These are phyloP conservation scores for Myotisia sp. DNA, from an alignment of 2,329 filamentous ascomycete genomes.

Conservation along the genomic window DNA sequence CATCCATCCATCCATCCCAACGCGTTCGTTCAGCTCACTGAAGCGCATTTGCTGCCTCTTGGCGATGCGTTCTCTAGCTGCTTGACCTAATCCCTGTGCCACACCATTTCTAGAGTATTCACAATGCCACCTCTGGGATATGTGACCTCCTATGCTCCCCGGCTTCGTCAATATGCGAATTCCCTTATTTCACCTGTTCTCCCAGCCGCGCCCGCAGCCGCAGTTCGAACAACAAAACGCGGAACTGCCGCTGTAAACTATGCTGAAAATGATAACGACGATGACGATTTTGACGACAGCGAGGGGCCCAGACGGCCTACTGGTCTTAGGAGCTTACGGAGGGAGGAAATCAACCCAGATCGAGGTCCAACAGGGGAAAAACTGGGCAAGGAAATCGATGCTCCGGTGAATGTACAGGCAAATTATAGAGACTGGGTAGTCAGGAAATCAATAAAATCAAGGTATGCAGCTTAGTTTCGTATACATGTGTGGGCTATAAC, in stretches of 20 bases:
- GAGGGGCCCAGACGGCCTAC: conserved; percentile 60
- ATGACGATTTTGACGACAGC: conserved; percentile 46
- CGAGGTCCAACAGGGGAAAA: conserved; percentile 56
- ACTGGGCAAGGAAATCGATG: conserved; percentile 65
- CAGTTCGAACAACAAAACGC: conserved; percentile 82
- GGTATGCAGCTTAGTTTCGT: conserved; percentile 19
- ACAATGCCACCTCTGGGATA: conserved; percentile 50
- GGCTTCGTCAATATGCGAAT: conserved; percentile 80
- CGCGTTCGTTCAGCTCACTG: too few relatives aligned
- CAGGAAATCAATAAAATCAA: conserved; percentile 42
- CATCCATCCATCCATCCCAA: conserved; percentile 3
- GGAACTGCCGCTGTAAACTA: conserved; percentile 96
- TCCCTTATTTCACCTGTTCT: conserved; percentile 76
- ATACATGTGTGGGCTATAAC: not conserved
- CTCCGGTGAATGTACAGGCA: conserved; percentile 71
- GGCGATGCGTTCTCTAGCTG: conserved; percentile 5
- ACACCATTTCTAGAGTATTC: not conserved
- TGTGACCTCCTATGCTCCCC: conserved; percentile 79
- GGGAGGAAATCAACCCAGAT: conserved; percentile 54
- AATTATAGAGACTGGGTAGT: conserved; percentile 96
- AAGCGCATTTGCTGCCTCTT: conserved; percentile 4
- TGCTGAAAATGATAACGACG: conserved; percentile 88
- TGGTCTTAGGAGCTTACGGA: conserved; percentile 66
- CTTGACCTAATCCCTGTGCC: not conserved
- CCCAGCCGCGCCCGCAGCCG: conserved; percentile 50